A percentile compares a stretch with the other conserved stretches of the same genome.
Evolutionary conservation across 495 filamentous ascomycete species (phyloP).

Genomic region (Halenospora varia): DNA sequence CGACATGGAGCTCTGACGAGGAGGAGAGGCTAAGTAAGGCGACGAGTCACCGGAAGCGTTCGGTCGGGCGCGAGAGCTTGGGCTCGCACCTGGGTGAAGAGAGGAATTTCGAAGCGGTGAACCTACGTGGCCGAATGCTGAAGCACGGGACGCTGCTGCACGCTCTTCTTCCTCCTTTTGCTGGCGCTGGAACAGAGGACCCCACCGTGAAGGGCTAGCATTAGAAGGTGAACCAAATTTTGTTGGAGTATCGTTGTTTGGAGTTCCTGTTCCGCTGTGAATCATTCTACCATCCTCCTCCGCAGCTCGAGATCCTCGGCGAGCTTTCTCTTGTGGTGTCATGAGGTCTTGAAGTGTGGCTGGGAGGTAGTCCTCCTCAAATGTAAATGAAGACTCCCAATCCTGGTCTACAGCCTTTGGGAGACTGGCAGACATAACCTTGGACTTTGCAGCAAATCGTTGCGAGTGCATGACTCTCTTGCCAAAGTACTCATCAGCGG

Average conservation of each 20-base stretch:
- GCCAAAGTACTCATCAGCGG: constrained; percentile 59
- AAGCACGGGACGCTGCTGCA: constrained; percentile 38
- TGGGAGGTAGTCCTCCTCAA: constrained; percentile 91
- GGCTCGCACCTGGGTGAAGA: constrained; percentile 54
- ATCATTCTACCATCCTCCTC: constrained; percentile 53
- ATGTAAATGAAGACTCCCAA: constrained; percentile 81
- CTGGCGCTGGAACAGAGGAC: constrained; percentile 72
- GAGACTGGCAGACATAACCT: constrained; percentile 77
- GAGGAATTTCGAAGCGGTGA: constrained; percentile 90
- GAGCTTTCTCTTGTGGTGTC: constrained; percentile 83
- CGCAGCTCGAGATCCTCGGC: constrained; percentile 72
- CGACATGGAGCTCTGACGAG: constrained; percentile 54
- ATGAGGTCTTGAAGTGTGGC: constrained; percentile 84
- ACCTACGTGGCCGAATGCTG: constrained; percentile 81
- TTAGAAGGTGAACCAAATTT: constrained; percentile 79
- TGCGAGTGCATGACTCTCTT: constrained; percentile 83
- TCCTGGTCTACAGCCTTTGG: constrained; percentile 63
- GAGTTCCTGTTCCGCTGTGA: constrained; percentile 41
- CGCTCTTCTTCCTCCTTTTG: constrained; percentile 62
- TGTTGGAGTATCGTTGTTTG: constrained; percentile 44
- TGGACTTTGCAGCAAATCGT: constrained; percentile 65
- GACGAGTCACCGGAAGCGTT: constrained; percentile 51
- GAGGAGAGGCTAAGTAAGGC: constrained; percentile 61
- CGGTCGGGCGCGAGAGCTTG: constrained; percentile 38
- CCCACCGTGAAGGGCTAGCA: constrained; percentile 83